Percentiles rank a stretch among this genome's conserved stretches.
Evolutionary conservation across 2,329 filamentous ascomycete species (phyloP).

Genomic region (Metarhizium robertsii): DNA sequence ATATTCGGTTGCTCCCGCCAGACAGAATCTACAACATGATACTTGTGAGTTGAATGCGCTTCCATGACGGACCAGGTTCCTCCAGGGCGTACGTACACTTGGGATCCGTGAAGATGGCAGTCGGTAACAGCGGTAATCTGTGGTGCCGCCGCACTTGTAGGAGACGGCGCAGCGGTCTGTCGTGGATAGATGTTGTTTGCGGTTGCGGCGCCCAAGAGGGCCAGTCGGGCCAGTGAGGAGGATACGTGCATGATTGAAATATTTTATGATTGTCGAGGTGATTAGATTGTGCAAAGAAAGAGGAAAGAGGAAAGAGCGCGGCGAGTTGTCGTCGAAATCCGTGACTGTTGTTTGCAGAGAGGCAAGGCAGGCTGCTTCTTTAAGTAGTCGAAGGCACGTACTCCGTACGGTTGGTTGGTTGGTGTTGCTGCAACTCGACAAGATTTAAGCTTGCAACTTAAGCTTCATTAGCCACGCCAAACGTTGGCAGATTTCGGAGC

Average conservation of each 20-base stretch:
- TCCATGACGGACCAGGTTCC: no score
- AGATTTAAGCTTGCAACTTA: slow-evolving; percentile 1
- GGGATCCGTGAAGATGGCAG: slow-evolving; percentile 31
- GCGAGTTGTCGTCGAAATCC: no score
- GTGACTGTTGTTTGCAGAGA: no score
- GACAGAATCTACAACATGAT: slow-evolving; percentile 28
- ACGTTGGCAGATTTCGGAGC: neutral
- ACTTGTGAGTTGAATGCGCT: no score
- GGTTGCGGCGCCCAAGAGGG: slow-evolving; percentile 6
- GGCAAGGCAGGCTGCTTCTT: no score
- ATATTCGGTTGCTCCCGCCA: slow-evolving; percentile 33
- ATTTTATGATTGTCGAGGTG: neutral
- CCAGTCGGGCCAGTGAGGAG: neutral
- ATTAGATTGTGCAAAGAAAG: neutral
- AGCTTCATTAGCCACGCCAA: slow-evolving; percentile 1
- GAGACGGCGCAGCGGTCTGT: slow-evolving; percentile 21
- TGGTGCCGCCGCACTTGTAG: slow-evolving; percentile 11
- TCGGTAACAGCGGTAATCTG: slow-evolving; percentile 28
- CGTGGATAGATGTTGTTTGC: slow-evolving; percentile 17
- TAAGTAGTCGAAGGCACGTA: no score
- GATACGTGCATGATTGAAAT: neutral
- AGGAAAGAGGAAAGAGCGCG: no score
- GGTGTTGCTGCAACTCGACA: neutral
- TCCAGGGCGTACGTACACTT: slow-evolving; percentile 23
- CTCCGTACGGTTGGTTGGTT: neutral